Evolutionary conservation across 148 eudicot genomes (phyloP).

Genomic region (Suaeda aralocaspica): DNA sequence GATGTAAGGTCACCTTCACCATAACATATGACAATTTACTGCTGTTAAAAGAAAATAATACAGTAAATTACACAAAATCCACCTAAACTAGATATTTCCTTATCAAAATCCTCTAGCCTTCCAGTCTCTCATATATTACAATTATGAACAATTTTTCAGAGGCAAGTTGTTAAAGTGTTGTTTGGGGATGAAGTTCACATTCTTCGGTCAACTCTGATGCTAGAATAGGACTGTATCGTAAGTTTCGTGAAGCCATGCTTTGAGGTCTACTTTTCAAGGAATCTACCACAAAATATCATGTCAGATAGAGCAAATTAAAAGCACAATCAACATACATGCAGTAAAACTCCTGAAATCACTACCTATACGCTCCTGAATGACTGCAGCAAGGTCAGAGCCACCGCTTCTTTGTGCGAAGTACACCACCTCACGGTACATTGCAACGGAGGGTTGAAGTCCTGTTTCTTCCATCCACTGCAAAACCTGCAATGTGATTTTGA

Average conservation of each 20-base stretch:
- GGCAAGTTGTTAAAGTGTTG: not conserved
- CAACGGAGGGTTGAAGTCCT: slow-evolving; percentile 64
- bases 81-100: not conserved
- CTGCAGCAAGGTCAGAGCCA: slow-evolving; percentile 52
- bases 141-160: not conserved
- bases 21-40: not conserved
- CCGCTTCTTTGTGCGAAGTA: slow-evolving; percentile 61
- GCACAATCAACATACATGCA: not conserved
- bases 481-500: slow-evolving; percentile 43
- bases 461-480: slow-evolving; percentile 90
- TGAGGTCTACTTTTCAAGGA: slow-evolving; percentile 28
- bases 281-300: slow-evolving; percentile 13
- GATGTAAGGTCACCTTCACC: not conserved
- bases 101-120: not conserved
- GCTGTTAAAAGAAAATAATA: not conserved
- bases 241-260: slow-evolving; percentile 17
- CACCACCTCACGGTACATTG: slow-evolving; percentile 49
- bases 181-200: slow-evolving; percentile 12
- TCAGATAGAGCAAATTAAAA: not conserved
- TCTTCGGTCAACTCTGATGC: slow-evolving; percentile 23
- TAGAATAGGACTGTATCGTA: slow-evolving; percentile 20
- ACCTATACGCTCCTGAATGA: slow-evolving; percentile 60
- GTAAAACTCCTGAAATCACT: not conserved
- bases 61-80: not conserved
- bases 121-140: not conserved